A percentile compares a stretch with the other conserved stretches of the same genome.
Conservation (phyloP, 805 yeast species). For the Sugiyamaella qingdaonensis region DNA sequence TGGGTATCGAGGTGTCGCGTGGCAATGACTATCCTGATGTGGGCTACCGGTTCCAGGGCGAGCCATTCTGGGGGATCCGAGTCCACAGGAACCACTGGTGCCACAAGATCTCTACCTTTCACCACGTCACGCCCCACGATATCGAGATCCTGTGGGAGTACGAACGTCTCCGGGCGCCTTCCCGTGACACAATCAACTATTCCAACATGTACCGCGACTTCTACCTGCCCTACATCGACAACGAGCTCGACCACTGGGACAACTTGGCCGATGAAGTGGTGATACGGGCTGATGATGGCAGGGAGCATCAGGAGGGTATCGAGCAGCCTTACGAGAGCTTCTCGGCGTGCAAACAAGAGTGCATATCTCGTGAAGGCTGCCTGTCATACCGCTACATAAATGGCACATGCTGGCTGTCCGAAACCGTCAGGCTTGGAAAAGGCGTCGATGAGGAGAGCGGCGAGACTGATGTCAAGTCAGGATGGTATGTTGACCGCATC, state of each 20-base stretch:
- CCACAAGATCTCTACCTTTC: constrained; percentile 30
- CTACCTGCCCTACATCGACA: constrained; percentile 28
- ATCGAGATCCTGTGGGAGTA: constrained; percentile 33
- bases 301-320: not conserved
- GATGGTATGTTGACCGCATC: constrained; percentile 34
- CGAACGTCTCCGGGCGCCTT: constrained; percentile 26
- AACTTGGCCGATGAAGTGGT: constrained; percentile 5
- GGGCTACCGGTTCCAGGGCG: constrained; percentile 31
- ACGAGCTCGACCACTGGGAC: constrained; percentile 28
- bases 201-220: constrained; percentile 34
- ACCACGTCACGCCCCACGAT: constrained; percentile 30
- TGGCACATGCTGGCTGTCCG: constrained; percentile 7
- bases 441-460: not conserved
- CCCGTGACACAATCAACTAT: constrained; percentile 21
- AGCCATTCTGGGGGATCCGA: constrained; percentile 9
- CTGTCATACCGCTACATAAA: constrained; percentile 9
- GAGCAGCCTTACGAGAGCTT: constrained; percentile 17
- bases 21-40: constrained; percentile 9
- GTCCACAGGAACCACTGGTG: constrained; percentile 27
- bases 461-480: constrained; percentile 20
- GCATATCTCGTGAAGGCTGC: constrained; percentile 9
- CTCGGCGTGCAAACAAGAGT: constrained; percentile 15
- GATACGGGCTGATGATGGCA: not conserved
- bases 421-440: constrained; percentile 12
- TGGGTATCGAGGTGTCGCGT: constrained; percentile 14